Evolutionary conservation across 495 filamentous ascomycete genomes (phyloP), one percentile per base, ranked within the genome.

Genomic region (Tuber brumale): DNA sequence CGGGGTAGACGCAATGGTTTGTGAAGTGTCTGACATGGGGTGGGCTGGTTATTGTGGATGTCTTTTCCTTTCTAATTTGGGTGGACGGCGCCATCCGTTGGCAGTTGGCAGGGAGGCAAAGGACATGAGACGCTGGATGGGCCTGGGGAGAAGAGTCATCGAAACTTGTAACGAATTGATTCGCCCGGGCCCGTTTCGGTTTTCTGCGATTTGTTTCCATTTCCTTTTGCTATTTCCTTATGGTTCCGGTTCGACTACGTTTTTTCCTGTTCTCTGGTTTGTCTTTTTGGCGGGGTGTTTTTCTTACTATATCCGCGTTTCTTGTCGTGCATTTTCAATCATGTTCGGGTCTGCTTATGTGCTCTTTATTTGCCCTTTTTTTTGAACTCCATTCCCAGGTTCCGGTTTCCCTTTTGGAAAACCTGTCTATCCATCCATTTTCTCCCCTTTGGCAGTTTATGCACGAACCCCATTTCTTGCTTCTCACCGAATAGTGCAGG

Each of bases 21-120:
- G 51, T 69, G 37, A 75, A 74, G 70, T 61, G 51, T 35, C 37
- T 57, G 57, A 48, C 70, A 69, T 73, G 76, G 69, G 27, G 70
- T 18, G 73, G 73, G 72, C 70, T 79, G 73, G 77, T 69, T 79
- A 73, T 57, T 43, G 75, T 73, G 69, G 69, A 23, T 5, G 74
- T 76, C 72, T 75, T 76, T 46, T 43, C n/a, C 43, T 21, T 57
- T 71, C 57, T 48, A 44, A 75, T 69, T 79, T 61, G 31, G 57
- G 57, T 61, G 27, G 57, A 61, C 31, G n/a, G n/a, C n/a, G n/a
- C n/a, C n/a, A n/a, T n/a, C n/a, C n/a, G n/a, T n/a, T n/a, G n/a
- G n/a, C n/a, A n/a, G n/a, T n/a, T n/a, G n/a, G n/a, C 27, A 16
- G n/a, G 8, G 57, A 61, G n/a, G 31, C 51, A 61, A 61, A 31